Base-by-base conservation (phyloP, 2,329 filamentous ascomycete species). In the Ceratocystis colombiana region DNA sequence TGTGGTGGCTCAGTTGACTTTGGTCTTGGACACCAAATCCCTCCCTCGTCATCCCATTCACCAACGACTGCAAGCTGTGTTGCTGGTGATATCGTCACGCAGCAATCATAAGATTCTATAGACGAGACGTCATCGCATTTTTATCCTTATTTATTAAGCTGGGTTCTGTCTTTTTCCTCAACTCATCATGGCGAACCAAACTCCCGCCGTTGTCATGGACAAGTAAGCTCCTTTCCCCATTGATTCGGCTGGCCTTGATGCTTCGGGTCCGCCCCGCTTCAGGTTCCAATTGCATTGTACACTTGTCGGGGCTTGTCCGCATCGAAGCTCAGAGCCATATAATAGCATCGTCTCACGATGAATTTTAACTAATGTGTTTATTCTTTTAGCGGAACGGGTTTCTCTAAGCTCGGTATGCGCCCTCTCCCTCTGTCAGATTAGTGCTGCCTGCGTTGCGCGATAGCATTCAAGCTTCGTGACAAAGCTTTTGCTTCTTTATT, bases 151-250 rank as follows among this genome's bases (percentile, higher is more conserved):
- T 37, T 61, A 59, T 48, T 50, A 33, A 33, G 41, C 61, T 33
- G 55, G 55, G 57, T 48, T 6, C 59, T 55, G 64, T 25, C 65
- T 66, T 65, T 41, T 70, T 63, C 61, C 55, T 46, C 28, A 64
- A 62, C 62, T 53, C 72, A 72, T 68, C 72, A 99, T 99, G 94
- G 93, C 94, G 76, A 88, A 89, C 80, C 93, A 97, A 86, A 97
- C 94, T 76, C 94, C 94, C 74, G 94, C 94, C 89, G 94, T 99
- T 96, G 94, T 99, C 90, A 99, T 99, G 93, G 94, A 99, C 94
- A 99, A 99, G 94, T 96, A 88, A 79, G 90, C 84, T 73, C 69
- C 76, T 73, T 64, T 68, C 59, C 50, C 25, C 46, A 33, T 64
- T 41, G 44, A 17, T 44, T 22, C 28, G n/a, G 57, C 28, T 62